phyloP scores from a whole-genome alignment of 176 grass and related monocot species.

The Phoenix roebelenii region DNA sequence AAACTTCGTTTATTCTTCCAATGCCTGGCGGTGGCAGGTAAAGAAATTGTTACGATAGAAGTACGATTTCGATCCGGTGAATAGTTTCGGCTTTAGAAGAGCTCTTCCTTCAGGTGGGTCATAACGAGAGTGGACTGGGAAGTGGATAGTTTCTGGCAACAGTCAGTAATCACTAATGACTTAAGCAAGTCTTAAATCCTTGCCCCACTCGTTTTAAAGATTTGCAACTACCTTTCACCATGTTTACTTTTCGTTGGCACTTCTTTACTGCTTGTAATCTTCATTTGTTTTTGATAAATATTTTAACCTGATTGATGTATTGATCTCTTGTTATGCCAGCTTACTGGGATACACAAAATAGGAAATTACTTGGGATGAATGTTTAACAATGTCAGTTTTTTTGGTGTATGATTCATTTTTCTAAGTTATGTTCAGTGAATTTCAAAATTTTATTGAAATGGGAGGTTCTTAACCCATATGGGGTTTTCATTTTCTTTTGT shows the following conservation, averaged over 20 bases:
- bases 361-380: too few species aligned
- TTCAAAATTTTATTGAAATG: too few species aligned
- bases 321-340: neutral
- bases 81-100: neutral
- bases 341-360: neutral
- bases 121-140: neutral
- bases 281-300: neutral
- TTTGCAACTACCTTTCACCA: conserved; percentile 3
- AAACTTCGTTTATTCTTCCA: too few species aligned
- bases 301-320: neutral
- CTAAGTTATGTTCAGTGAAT: too few species aligned
- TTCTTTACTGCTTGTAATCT: neutral
- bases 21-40: too few species aligned
- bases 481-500: too few species aligned
- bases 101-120: neutral
- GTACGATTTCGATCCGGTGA: neutral
- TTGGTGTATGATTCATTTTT: too few species aligned
- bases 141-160: neutral
- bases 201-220: conserved; percentile 6
- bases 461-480: too few species aligned
- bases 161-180: conserved; percentile 1
- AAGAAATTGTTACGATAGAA: too few species aligned
- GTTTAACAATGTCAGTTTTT: too few species aligned
- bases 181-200: neutral
- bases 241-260: neutral